Conservation (phyloP, 225 moss, liverwort and hornwort genomes). For the Climacium dendroides region DNA sequence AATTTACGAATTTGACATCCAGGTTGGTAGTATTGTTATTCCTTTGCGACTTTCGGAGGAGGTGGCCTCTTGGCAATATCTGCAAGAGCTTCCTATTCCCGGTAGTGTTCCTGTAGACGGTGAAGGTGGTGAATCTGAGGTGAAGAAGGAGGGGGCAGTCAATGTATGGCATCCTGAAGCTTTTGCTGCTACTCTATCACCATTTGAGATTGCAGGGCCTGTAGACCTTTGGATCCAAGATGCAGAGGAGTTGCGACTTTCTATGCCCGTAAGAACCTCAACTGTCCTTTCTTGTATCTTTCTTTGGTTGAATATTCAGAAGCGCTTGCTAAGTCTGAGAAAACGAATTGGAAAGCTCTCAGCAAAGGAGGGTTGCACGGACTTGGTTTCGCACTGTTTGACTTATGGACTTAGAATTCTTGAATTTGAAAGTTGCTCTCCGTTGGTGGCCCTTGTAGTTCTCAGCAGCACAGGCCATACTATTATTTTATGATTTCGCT, state of each 20-base stretch:
- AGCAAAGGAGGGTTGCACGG: background rate
- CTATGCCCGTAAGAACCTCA: constrained; percentile 64
- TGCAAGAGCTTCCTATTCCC: constrained; percentile 42
- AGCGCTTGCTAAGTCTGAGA: background rate
- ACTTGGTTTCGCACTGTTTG: background rate
- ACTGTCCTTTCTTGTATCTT: background rate
- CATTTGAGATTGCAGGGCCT: constrained; percentile 79
- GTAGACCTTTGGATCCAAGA: constrained; percentile 88
- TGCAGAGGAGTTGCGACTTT: constrained; percentile 69
- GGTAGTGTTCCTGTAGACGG: constrained; percentile 3
- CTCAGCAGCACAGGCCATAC: background rate
- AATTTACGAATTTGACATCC: constrained; percentile 75
- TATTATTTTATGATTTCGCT: background rate
- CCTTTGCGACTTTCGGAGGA: constrained; percentile 71
- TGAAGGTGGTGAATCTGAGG: background rate
- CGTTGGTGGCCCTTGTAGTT: background rate
- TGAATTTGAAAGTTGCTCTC: background rate
- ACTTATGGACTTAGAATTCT: background rate
- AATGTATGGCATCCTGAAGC: constrained; percentile 54
- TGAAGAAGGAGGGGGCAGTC: constrained; percentile 13
- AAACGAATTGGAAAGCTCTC: background rate
- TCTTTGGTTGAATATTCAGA: background rate
- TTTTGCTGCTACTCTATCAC: constrained; percentile 48
- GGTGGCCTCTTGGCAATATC: constrained; percentile 58
- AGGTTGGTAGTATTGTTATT: constrained; percentile 43